Conservation (phyloP, 108 stramenopile genomes). For the Nitzschia sp. region DNA sequence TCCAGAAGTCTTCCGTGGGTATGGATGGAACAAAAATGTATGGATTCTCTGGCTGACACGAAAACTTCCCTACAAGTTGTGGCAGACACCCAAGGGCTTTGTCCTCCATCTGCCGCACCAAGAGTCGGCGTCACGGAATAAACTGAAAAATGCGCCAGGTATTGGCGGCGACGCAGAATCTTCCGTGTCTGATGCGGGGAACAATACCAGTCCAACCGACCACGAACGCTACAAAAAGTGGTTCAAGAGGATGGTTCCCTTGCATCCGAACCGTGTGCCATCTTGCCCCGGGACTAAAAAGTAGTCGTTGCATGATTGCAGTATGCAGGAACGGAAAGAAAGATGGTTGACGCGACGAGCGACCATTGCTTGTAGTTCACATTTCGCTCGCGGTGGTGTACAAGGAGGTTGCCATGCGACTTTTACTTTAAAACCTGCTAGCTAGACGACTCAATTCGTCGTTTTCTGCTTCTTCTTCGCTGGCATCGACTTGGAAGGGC, state of each 20-base stretch:
- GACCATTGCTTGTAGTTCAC: no score
- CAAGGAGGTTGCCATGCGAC: no score
- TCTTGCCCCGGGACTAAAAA: background rate
- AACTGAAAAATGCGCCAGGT: background rate
- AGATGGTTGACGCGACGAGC: no score
- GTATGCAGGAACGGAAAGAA: no score
- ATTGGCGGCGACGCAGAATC: background rate
- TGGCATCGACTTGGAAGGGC: background rate
- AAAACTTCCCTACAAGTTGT: conserved; percentile 53
- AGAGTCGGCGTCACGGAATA: conserved; percentile 46
- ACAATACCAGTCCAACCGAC: background rate
- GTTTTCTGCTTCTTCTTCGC: conserved; percentile 6
- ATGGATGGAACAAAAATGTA: conserved; percentile 78
- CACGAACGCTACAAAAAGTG: conserved; percentile 6
- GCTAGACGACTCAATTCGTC: no score
- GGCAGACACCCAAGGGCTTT: conserved; percentile 57
- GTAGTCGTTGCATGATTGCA: no score
- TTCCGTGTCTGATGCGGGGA: background rate
- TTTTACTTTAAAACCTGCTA: no score
- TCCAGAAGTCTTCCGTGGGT: conserved; percentile 67
- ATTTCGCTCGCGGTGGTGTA: no score
- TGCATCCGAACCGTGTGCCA: background rate
- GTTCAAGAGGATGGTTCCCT: background rate
- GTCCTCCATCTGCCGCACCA: conserved; percentile 75
- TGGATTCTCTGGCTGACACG: conserved; percentile 63